Conservation (phyloP, 306 rosid genomes). For the Crataegus laevigata region DNA sequence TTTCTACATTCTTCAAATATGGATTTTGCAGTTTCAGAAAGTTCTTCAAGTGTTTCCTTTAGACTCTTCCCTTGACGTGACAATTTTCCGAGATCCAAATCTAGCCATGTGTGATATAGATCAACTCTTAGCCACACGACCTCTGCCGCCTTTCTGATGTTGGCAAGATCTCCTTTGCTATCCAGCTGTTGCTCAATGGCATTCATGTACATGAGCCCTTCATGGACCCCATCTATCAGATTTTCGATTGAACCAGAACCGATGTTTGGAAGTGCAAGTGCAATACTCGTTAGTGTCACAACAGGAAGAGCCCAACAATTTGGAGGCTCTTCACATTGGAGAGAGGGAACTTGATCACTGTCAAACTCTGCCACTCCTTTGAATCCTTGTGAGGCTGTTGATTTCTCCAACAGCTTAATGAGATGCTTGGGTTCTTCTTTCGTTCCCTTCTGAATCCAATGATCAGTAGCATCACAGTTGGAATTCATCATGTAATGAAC, state of each 20-base stretch:
- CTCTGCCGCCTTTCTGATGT: constrained; percentile 51
- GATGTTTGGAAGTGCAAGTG: constrained; percentile 50
- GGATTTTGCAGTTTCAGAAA: constrained; percentile 48
- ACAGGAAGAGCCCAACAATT: constrained; percentile 76
- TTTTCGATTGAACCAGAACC: constrained; percentile 16
- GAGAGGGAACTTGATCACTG: constrained; percentile 40
- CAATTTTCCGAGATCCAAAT: constrained; percentile 48
- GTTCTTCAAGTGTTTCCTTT: constrained; percentile 40
- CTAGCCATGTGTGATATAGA: constrained; percentile 65
- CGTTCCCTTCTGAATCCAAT: constrained; percentile 59
- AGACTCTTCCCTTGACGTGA: constrained; percentile 35
- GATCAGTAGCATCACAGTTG: constrained; percentile 51
- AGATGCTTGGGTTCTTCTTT: constrained; percentile 46
- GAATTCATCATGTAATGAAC: constrained; percentile 50
- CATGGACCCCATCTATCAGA: constrained; percentile 34
- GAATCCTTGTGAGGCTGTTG: constrained; percentile 37
- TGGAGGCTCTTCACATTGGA: constrained; percentile 42
- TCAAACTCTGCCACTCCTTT: constrained; percentile 53
- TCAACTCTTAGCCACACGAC: constrained; percentile 66
- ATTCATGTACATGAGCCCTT: constrained; percentile 47
- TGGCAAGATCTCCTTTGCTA: constrained; percentile 27
- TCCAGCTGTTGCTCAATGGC: constrained; percentile 43
- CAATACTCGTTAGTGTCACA: constrained; percentile 67
- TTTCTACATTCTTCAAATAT: constrained; percentile 30
- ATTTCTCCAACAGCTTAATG: constrained; percentile 42